Percentiles rank a stretch among this genome's conserved stretches.
These are phyloP conservation scores for Mrakiaceae sp. DNA, from an alignment of 1,284 basidiomycete species.

Conservation along the genomic window DNA sequence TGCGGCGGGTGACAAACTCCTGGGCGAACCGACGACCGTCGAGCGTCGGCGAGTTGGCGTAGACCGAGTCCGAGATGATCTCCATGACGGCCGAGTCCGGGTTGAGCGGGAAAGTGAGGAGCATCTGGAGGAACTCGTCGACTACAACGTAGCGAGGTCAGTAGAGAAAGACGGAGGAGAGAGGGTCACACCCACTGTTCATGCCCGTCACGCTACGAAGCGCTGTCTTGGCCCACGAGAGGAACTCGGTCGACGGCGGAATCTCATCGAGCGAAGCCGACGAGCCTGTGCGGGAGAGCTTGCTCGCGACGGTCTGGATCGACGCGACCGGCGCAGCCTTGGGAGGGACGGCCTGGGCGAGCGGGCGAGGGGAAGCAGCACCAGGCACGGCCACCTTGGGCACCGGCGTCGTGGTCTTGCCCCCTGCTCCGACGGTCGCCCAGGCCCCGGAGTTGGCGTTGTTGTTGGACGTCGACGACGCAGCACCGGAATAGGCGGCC, in stretches of 20 bases:
- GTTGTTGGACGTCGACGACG: slow-evolving; percentile 45
- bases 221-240: slow-evolving; percentile 81
- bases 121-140: slow-evolving; percentile 85
- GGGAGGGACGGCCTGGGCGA: slow-evolving; percentile 17
- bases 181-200: slow-evolving; percentile 49
- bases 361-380: slow-evolving; percentile 20
- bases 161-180: slow-evolving; percentile 11
- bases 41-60: slow-evolving; percentile 83
- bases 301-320: slow-evolving; percentile 18
- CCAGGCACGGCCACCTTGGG: slow-evolving; percentile 23
- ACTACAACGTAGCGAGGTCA: slow-evolving; percentile 41
- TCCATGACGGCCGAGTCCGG: slow-evolving; percentile 69
- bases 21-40: slow-evolving; percentile 88
- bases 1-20: slow-evolving; percentile 78
- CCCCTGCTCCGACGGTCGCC: slow-evolving; percentile 72
- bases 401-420: slow-evolving; percentile 40
- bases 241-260: slow-evolving; percentile 71
- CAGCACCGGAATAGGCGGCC: slow-evolving; percentile 67
- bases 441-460: slow-evolving; percentile 49
- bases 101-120: slow-evolving; percentile 79
- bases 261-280: slow-evolving; percentile 40
- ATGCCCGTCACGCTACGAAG: slow-evolving; percentile 73
- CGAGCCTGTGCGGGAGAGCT: slow-evolving; percentile 23
- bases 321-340: slow-evolving; percentile 17
- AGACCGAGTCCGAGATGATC: slow-evolving; percentile 84